A percentile compares a stretch with the other conserved stretches of the same genome.
Conservation (phyloP, 2,329 filamentous ascomycete species). For the Akanthomyces dipterigenus region DNA sequence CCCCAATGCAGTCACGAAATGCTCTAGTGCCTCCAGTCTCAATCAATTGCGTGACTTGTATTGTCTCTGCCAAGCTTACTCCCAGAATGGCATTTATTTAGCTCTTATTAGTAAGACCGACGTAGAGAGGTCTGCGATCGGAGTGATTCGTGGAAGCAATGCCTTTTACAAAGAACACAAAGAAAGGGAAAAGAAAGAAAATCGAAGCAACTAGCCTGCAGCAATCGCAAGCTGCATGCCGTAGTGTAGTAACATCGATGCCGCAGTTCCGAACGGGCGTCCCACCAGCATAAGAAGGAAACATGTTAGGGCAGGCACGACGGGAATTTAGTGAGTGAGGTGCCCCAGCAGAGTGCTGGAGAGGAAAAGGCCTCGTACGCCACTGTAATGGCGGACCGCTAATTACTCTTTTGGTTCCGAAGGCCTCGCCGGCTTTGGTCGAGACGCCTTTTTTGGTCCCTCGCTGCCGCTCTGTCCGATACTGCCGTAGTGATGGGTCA, state of each 20-base stretch:
- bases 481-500: neutral
- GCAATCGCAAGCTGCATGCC: neutral
- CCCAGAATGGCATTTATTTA: neutral
- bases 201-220: neutral
- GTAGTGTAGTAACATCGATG: constrained; percentile 2
- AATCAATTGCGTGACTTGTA: neutral
- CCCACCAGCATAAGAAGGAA: neutral
- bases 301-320: neutral
- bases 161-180: neutral
- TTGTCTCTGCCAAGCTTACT: neutral
- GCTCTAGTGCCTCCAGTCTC: neutral
- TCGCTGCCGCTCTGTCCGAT: constrained; percentile 2
- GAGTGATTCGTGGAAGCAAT: neutral
- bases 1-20: neutral
- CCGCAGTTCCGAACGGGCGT: constrained; percentile 7
- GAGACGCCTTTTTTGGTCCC: neutral
- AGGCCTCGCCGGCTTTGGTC: constrained; percentile 1
- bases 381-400: constrained; percentile 1
- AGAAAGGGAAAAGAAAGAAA: neutral
- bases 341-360: neutral
- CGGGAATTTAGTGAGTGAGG: neutral
- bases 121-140: no score
- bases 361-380: constrained; percentile 7
- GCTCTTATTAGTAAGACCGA: neutral
- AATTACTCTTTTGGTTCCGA: constrained; percentile 9